Evolutionary conservation across 345 rosid species (phyloP), one percentile per base, ranked within the genome.

Genomic region (Corchorus olitorius): DNA sequence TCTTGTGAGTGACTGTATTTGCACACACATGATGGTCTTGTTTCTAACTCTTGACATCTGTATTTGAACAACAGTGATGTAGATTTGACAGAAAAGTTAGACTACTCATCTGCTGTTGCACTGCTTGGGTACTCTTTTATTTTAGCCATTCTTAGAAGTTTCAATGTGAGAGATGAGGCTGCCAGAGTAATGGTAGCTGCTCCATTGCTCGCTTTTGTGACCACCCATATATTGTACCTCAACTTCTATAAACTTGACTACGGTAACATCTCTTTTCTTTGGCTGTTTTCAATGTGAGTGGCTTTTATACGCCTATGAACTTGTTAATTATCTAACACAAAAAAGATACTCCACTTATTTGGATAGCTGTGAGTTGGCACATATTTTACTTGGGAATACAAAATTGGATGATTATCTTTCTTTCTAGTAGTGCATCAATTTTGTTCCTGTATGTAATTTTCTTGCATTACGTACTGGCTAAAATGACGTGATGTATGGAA

Each of bases 71-170:
- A 68, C 78, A 86, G 89, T 75, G 94, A 89, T 83, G 88, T 89
- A 73, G 93, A 90, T 73, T 74, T 90, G 81, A 88, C 97, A 52
- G 97, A 92, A 87, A 89, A 80, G 72, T 80, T 92, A 61, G 91
- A 90, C 82, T 90, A 84, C 82, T 90, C 97, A 75, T 90, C 92
- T 20, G 93, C 97, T 27, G 85, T 90, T 75, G 95, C 95, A 33
- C 76, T 87, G 65, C 84, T 92, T 14, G 97, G 97, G 53, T 92
- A 79, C 85, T 82, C 93, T 13, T 90, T 92, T 61, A 88, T 89
- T 73, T 63, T 92, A 60, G 73, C 94, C 53, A 83, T 88, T 60
- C 81, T 88, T 58, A 79, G 93, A 86, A 84, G 88, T 67, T 90
- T 92, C 86, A 84, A 81, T 64, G 80, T 92, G 78, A 81, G 84